Base-by-base conservation (phyloP, 2,329 filamentous ascomycete species). In the Teratosphaeria destructans region DNA sequence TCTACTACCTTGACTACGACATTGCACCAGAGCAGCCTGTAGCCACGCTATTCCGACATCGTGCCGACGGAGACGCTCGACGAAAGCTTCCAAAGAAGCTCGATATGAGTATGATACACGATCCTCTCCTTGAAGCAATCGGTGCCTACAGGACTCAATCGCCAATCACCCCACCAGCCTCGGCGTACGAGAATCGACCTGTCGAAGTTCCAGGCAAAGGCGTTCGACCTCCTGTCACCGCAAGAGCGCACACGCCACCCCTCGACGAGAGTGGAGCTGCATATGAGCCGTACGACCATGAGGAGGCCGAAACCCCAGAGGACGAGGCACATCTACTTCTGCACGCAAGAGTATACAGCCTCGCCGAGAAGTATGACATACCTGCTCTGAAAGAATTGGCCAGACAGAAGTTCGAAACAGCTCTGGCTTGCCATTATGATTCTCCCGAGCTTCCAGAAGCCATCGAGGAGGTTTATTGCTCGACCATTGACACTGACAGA, bases 291-390 rank as follows among this genome's bases (percentile, higher is more conserved):
- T 68, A 72, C 52, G 68, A 72, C 39, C 67, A 59, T n/a, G 57
- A 69, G 23, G 67, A 69, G 14, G 63, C 67, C 12, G 68, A 75
- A 53, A 68, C 75, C 55, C 66, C 70, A 49, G 73, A 74, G 54
- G 66, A 68, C 12, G 72, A 75, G 61, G 68, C 76, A 5, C 72
- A 78, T 65, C 71, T 79, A 5, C 63, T 79, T 55, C 72, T 74
- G 16, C 78, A 80, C 64, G 74, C 77, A 14, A 75, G 75, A 57
- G 75, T 80, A 47, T 80, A 80, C 65, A 77, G 77, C 37, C 73
- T 80, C 27, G 78, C 77, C 10, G 78, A 80, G 66, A 80, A 80
- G 71, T 80, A 79, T 66, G 77, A 76, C 62, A 78, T 80, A 56
- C 68, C 73, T 29, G 74, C 75, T 35, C 69, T 80, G 49, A 80